Evolutionary conservation across 257 asterid genomes (phyloP).

Genomic region (Cordia subcordata): DNA sequence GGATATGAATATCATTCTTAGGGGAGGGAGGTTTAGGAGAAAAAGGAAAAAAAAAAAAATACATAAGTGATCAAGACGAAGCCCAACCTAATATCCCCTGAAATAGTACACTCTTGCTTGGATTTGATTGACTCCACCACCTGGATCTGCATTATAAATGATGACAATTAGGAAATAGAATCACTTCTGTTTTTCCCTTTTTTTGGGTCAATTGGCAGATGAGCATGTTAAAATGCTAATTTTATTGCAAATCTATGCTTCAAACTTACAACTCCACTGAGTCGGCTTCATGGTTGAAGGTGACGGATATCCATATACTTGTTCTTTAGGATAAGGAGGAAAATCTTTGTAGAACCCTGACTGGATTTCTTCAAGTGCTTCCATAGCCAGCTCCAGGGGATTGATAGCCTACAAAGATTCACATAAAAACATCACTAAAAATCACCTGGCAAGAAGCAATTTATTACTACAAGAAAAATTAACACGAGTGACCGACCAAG

Average conservation of each 20-base stretch:
- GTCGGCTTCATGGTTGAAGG: slow-evolving; percentile 99
- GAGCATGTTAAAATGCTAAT: no score
- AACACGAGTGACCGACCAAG: no score
- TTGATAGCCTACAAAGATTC: slow-evolving; percentile 80
- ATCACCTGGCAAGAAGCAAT: neutral
- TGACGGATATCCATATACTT: slow-evolving; percentile 78
- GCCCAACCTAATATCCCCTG: slow-evolving; percentile 87
- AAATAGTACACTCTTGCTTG: slow-evolving; percentile 83
- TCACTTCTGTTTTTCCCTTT: no score
- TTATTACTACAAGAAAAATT: no score
- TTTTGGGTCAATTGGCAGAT: no score
- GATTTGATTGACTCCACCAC: slow-evolving; percentile 96
- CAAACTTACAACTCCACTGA: slow-evolving; percentile 92
- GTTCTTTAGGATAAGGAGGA: slow-evolving; percentile 80
- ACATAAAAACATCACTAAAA: no score
- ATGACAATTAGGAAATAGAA: slow-evolving; percentile 13
- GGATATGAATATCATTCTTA: no score
- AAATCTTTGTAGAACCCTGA: slow-evolving; percentile 69
- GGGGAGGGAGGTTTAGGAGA: no score
- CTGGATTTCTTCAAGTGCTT: slow-evolving; percentile 80
- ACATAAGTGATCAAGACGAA: slow-evolving; percentile 7
- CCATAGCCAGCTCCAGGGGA: slow-evolving; percentile 96
- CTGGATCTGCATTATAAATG: slow-evolving; percentile 64
- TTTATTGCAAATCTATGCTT: no score
- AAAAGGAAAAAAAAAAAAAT: no score